These are phyloP conservation scores for Myriosclerotinia scirpicola DNA, from an alignment of 2,329 filamentous ascomycete species.

Conservation along the genomic window DNA sequence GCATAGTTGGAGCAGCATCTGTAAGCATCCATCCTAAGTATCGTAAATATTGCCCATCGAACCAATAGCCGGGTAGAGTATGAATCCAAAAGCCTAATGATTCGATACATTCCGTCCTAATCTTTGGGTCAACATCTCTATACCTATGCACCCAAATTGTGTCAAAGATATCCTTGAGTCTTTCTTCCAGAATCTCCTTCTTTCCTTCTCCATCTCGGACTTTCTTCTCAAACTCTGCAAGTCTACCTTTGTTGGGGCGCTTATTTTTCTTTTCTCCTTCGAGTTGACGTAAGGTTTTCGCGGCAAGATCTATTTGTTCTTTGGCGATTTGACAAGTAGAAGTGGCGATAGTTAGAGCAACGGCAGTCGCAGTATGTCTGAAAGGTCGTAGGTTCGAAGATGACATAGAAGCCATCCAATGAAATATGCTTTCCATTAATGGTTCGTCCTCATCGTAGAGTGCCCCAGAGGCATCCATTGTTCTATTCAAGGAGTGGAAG, in stretches of 20 bases:
- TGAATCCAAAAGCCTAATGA: constrained; percentile 88
- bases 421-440: constrained; percentile 82
- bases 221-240: constrained; percentile 70
- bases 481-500: constrained; percentile 72
- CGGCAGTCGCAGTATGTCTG: constrained; percentile 87
- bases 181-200: constrained; percentile 61
- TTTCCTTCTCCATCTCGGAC: constrained; percentile 49
- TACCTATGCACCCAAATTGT: constrained; percentile 94
- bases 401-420: constrained; percentile 90
- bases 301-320: constrained; percentile 68
- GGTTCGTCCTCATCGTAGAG: constrained; percentile 68
- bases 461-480: constrained; percentile 77
- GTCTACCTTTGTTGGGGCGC: constrained; percentile 74
- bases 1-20: constrained; percentile 70
- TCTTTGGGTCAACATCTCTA: constrained; percentile 86
- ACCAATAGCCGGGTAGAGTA: constrained; percentile 80
- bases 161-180: constrained; percentile 84
- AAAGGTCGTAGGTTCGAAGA: constrained; percentile 86
- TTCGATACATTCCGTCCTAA: constrained; percentile 83
- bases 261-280: constrained; percentile 74
- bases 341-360: constrained; percentile 76
- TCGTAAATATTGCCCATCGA: constrained; percentile 84
- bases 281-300: constrained; percentile 74
- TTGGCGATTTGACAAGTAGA: constrained; percentile 73
- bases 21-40: constrained; percentile 97